Conservation (phyloP, 106 monocot genomes). For the Apostasia shenzhenica region DNA sequence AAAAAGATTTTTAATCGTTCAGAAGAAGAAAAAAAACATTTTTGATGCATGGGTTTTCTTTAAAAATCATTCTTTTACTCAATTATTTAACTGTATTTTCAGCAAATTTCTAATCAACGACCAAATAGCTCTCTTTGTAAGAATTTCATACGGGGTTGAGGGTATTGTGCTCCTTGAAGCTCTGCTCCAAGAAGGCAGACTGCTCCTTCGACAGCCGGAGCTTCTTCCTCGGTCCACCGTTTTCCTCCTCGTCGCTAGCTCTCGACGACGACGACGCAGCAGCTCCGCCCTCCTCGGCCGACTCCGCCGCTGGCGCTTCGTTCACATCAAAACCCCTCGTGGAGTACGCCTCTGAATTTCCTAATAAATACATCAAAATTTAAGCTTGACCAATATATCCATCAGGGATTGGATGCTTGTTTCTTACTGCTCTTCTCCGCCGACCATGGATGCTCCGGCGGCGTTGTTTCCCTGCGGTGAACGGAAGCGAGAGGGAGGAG, state of each 20-base stretch:
- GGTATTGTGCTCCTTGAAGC: slow-evolving; percentile 15
- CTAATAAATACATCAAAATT: slow-evolving; percentile 2
- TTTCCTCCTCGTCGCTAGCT: slow-evolving; percentile 39
- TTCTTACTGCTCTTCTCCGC: slow-evolving; percentile 8
- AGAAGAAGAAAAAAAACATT: background rate
- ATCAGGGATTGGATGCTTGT: too few species aligned
- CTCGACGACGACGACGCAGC: slow-evolving; percentile 16
- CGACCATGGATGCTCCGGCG: slow-evolving; percentile 16
- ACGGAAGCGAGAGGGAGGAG: slow-evolving; percentile 15
- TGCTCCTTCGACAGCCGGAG: slow-evolving; percentile 36
- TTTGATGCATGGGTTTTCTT: too few species aligned
- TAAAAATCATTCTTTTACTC: too few species aligned
- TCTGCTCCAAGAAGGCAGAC: slow-evolving; percentile 7
- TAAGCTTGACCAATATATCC: background rate
- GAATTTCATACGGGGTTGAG: slow-evolving; percentile 15
- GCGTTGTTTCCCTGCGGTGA: background rate
- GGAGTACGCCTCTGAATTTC: slow-evolving; percentile 16
- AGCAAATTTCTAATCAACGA: background rate
- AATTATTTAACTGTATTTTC: background rate
- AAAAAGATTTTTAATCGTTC: background rate
- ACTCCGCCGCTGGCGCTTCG: slow-evolving; percentile 13
- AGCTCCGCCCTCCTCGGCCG: background rate
- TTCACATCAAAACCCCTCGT: slow-evolving; percentile 54
- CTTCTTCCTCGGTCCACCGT: slow-evolving; percentile 35
- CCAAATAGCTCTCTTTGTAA: background rate